These are phyloP conservation scores for Puccinia hordei DNA, from an alignment of 1,284 basidiomycete genomes.

Conservation along the genomic window DNA sequence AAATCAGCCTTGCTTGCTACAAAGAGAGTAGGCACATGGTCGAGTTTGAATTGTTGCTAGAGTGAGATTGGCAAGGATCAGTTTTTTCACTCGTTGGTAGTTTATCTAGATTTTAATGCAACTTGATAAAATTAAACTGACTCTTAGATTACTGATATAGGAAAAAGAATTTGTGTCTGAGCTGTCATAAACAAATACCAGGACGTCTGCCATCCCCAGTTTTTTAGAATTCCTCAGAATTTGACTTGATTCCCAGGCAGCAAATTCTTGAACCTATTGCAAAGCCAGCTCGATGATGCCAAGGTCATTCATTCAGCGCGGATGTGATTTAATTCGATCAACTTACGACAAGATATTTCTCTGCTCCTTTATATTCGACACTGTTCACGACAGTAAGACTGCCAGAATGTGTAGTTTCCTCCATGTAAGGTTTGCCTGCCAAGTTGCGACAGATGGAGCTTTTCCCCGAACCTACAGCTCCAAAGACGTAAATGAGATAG, in stretches of 20 bases:
- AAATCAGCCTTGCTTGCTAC: slow-evolving; percentile 99
- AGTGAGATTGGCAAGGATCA: neutral
- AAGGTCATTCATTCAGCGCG: slow-evolving; percentile 1
- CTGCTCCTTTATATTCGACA: slow-evolving; percentile 88
- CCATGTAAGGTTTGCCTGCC: slow-evolving; percentile 63
- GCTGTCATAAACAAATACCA: slow-evolving; percentile 94
- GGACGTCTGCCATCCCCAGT: slow-evolving; percentile 86
- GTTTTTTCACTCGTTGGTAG: neutral
- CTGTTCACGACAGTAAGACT: slow-evolving; percentile 79
- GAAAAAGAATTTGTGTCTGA: slow-evolving; percentile 98
- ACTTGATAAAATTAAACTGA: slow-evolving; percentile 61
- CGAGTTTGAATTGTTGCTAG: slow-evolving; percentile 92
- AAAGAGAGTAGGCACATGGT: slow-evolving; percentile 90
- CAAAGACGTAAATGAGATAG: slow-evolving; percentile 88
- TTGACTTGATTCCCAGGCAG: slow-evolving; percentile 89
- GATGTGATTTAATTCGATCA: neutral
- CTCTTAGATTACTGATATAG: slow-evolving; percentile 92
- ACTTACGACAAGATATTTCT: slow-evolving; percentile 91
- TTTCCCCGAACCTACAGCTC: slow-evolving; percentile 94
- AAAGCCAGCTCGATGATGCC: neutral
- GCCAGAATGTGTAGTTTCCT: slow-evolving; percentile 27
- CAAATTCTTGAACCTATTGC: slow-evolving; percentile 87
- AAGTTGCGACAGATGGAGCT: slow-evolving; percentile 82
- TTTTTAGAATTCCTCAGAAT: slow-evolving; percentile 85
- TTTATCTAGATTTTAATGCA: neutral